Evolutionary conservation across 179 eudicot species (phyloP), one percentile per base, ranked within the genome.

Genomic region (Silene vulgaris): DNA sequence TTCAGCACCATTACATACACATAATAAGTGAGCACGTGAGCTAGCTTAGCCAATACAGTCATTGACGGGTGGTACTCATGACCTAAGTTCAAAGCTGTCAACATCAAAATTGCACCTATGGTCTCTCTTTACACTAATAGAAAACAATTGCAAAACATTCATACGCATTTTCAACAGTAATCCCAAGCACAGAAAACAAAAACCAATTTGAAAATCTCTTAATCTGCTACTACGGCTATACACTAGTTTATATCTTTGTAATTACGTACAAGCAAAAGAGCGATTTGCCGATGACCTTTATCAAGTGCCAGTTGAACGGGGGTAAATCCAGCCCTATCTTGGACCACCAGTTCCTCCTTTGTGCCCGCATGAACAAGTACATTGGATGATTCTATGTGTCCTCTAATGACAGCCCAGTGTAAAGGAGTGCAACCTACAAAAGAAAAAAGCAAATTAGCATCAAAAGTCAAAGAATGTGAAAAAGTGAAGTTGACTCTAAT

Each of bases 211-310:
- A 45, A 21, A 72, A 76, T 29, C 12, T 74, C 62, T n/a, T 52
- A 9, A 11, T 73, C 79, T 30, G 64, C 19, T 48, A 19, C 60
- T 26, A 68, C 4, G 29, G 68, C 20, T 50, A 73, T 56, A 35
- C 69, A 62, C 66, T 56, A 59, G 28, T 64, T 56, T 71, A 35
- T 65, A 84, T 62, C 57, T 21, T 26, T 77, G 74, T 50, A 74
- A 79, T 73, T 76, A 92, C 98, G 75, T 90, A 94, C 98, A 81
- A 94, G 98, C 84, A 90, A 84, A 77, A 80, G 74, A 32, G 89
- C 94, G 72, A 94, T 85, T 70, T 90, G 91, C 81, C 89, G 97
- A 81, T 92, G 96, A 83, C 98, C 98, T 94, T 89, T 92, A 85
- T 94, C 97, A 77, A 76, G 82, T 78, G 98, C 98, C 84, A 94